Base-by-base conservation (phyloP, 345 rosid species). In the Arabis alpina region DNA sequence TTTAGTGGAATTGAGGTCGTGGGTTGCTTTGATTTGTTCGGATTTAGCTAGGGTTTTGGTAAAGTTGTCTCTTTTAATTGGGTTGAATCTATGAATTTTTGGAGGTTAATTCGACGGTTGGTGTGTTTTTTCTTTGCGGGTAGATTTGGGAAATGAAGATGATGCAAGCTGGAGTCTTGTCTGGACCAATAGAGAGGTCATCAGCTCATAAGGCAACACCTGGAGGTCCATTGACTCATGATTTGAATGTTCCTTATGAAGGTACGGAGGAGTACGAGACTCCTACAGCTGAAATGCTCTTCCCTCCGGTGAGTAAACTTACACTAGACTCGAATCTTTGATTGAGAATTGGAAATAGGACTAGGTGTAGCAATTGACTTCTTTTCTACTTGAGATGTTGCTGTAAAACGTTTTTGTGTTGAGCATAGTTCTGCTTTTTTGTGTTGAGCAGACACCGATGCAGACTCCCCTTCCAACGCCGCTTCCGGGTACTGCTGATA, bases 101-200 rank as follows among this genome's bases (percentile, higher is more conserved):
- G 71, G 58, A 48, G 66, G 54, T 66, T 13, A 44, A 41, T 9
- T 56, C 19, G 34, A 71, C 55, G 72, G 50, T 47, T 71, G 14
- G 42, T 58, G 50, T n/a, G 41, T 48, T 65, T 45, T 41, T 28
- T 4, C 25, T 40, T 49, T 47, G 40, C 61, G 65, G 45, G 30
- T 74, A 92, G 99, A 80, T 90, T 59, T 95, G 99, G 99, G 98
- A 90, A 77, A 61, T 78, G 81, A 95, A 95, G 81, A 88, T 95
- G 99, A 87, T 87, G 86, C 93, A 87, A 75, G 98, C 99, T 13
- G 90, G 91, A 48, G 93, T 75, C 54, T 51, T 89, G 34, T 76
- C 54, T 15, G 92, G 88, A 50, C 90, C 92, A 1, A 84, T 84
- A 14, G 97, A 88, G 34, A 86, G 98, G 83, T 80, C 96, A 10